Evolutionary conservation across 2,329 filamentous ascomycete species (phyloP).

Genomic region (Cytospora mali): DNA sequence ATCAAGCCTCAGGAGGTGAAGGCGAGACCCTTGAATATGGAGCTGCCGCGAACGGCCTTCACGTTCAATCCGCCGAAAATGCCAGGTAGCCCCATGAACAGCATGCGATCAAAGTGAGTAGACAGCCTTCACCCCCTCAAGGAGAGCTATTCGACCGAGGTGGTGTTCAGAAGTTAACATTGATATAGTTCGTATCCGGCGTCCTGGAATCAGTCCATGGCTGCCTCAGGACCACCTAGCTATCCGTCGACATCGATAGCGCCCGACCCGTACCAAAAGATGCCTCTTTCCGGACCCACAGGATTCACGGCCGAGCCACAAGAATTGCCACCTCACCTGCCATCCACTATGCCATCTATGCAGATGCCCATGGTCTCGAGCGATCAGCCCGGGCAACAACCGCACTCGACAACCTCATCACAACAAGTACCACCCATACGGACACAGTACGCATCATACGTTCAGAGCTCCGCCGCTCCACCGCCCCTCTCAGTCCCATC

Average conservation of each 20-base stretch:
- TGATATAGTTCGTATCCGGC: slow-evolving; percentile 56
- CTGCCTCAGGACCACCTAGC: slow-evolving; percentile 47
- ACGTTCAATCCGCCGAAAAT: slow-evolving; percentile 62
- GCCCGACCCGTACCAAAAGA: slow-evolving; percentile 55
- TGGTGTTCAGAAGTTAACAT: slow-evolving; percentile 1
- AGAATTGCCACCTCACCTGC: slow-evolving; percentile 56
- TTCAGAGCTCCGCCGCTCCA: slow-evolving; percentile 52
- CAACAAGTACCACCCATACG: slow-evolving; percentile 46
- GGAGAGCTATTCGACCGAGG: background rate
- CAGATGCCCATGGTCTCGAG: slow-evolving; percentile 53
- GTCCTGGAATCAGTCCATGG: slow-evolving; percentile 56
- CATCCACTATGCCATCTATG: slow-evolving; percentile 57
- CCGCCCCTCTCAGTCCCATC: slow-evolving; percentile 51
- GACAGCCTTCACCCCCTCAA: background rate
- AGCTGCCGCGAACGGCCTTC: slow-evolving; percentile 59
- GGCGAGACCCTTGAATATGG: slow-evolving; percentile 54
- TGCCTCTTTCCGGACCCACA: slow-evolving; percentile 51
- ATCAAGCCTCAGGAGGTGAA: slow-evolving; percentile 59
- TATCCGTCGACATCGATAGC: slow-evolving; percentile 57
- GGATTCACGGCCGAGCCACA: slow-evolving; percentile 55
- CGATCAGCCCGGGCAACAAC: slow-evolving; percentile 46
- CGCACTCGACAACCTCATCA: slow-evolving; percentile 12
- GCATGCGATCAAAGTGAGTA: slow-evolving; percentile 62
- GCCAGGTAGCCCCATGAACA: slow-evolving; percentile 53
- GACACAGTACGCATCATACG: slow-evolving; percentile 57